Evolutionary conservation across 108 stramenopile genomes (phyloP).

Genomic region (Bacterosira constricta): DNA sequence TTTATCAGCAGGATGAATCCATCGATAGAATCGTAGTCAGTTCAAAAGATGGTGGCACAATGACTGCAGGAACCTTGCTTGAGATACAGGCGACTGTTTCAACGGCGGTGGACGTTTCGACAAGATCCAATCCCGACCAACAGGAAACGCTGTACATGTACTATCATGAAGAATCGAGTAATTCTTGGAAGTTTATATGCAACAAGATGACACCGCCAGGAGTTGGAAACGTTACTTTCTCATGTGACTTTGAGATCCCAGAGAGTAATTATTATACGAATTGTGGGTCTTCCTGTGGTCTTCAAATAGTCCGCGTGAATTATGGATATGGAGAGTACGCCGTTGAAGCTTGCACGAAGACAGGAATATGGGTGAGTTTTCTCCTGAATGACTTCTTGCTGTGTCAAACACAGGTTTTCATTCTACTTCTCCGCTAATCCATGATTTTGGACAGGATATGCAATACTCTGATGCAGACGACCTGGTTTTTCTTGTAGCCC

Average conservation of each 20-base stretch:
- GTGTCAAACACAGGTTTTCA: not conserved
- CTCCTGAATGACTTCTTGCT: not conserved
- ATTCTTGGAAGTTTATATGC: not conserved
- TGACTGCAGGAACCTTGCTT: not conserved
- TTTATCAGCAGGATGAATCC: constrained; percentile 1
- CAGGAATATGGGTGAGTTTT: not conserved
- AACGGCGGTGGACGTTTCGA: not conserved
- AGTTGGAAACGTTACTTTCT: not conserved
- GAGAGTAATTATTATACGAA: not conserved
- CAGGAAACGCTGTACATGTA: not conserved
- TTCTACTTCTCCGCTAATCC: not conserved
- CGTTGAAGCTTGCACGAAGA: not conserved
- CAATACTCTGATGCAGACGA: too few species aligned
- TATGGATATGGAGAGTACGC: not conserved
- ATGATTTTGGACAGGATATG: too few species aligned
- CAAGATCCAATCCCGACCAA: not conserved
- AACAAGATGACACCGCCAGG: too few species aligned
- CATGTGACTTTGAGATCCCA: not conserved
- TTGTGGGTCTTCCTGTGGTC: not conserved
- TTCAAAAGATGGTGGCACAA: not conserved
- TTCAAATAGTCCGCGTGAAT: not conserved
- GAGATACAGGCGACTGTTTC: not conserved
- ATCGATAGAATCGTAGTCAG: constrained; percentile 2
- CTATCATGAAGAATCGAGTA: not conserved
- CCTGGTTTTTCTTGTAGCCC: too few species aligned